Base-by-base conservation (phyloP, 2,329 filamentous ascomycete species). In the Fusarium illudens region DNA sequence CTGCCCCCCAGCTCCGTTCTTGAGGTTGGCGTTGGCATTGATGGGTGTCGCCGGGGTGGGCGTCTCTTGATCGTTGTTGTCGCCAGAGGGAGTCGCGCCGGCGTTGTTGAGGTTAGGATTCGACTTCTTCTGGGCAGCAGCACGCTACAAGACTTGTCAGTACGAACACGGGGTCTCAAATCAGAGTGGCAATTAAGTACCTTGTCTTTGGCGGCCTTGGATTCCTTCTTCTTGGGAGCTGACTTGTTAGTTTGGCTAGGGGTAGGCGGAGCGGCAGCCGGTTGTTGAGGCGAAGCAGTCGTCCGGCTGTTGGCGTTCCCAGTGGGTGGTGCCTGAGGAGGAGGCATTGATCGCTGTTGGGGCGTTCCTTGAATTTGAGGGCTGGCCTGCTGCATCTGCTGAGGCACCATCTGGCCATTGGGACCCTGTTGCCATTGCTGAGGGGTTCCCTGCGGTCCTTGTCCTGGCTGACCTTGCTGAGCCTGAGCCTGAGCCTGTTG, bases 141-240 rank as follows among this genome's bases (percentile, higher is more conserved):
- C 82, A 83, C 83, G 82, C 76, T 76, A 55, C 46, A 44, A 22
- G 29, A 54, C 29, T 52, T 50, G 60, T 73, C 44, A 73, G 51
- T 58, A 51, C 64, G 22, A 39, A 44, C 32, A n/a, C 37, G 9
- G 4, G 3, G 20, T 3, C 46, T 30, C 32, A n/a, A n/a, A n/a
- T n/a, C n/a, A 37, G 17, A 19, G 32, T 39, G 37, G 29, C 27
- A 74, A 82, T 81, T 86, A 74, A 82, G 81, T 86, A 92, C 90
- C 89, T 93, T 92, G 60, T 80, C 83, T 78, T 90, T 91, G 6
- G 86, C 82, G 64, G 83, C 85, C 79, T 90, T 90, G 6, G 80
- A 82, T 30, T 89, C 88, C 82, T 93, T 92, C 86, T 95, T 95
- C 79, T 93, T 94, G 1, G 91, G 90, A 32, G 87, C 89, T 4